Evolutionary conservation across 208 protist species (phyloP), one percentile per base, ranked within the genome.

Genomic region (Crithidia mellificae): DNA sequence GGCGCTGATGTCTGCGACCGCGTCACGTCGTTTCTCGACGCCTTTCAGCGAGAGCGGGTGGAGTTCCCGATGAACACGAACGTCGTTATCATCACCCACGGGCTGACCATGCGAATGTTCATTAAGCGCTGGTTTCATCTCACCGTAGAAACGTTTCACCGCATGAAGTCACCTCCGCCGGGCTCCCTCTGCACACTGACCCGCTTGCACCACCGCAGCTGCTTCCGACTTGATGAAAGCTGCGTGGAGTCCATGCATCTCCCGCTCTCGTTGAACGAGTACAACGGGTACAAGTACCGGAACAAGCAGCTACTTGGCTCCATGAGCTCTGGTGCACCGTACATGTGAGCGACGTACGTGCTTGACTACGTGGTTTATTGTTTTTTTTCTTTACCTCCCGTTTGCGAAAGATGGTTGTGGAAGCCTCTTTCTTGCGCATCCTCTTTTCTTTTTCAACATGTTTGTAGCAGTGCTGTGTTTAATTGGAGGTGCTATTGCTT

Each of bases 1-100:
- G 95, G 95, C 14, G 87, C 90, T 2, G 93, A 97, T 63, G 95
- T 97, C 39, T 97, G 90, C 63, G 92, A 98, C 61, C 90, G 95
- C 25, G 90, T 97, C 12, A 92, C 88, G 6, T 86, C 76, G 62
- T 97, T 98, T 64, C 77, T 96, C 43, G 91, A 96, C 46, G 85
- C 91, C 8, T 90, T 96, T 51, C 86, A 88, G 61, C 80, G 88
- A 0, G 87, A 96, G 77, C 84, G 86, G 24, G 67, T 92, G 43
- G 81, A 86, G 58, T 88, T 94, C 25, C 88, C 90, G 30, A 86
- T 87, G 81, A 77, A 94, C 64, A 90, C 85, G 1, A 97, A 92
- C 71, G 88, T 97, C 11, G 88, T 97, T 6, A 85, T 97, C 62
- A 74, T 97, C 51, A 97, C 92, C 15, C 92, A 97, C 68, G 92